A percentile compares a stretch with the other conserved stretches of the same genome.
These are phyloP conservation scores for Hibiscus trionum DNA, from an alignment of 345 rosid species.

Conservation along the genomic window DNA sequence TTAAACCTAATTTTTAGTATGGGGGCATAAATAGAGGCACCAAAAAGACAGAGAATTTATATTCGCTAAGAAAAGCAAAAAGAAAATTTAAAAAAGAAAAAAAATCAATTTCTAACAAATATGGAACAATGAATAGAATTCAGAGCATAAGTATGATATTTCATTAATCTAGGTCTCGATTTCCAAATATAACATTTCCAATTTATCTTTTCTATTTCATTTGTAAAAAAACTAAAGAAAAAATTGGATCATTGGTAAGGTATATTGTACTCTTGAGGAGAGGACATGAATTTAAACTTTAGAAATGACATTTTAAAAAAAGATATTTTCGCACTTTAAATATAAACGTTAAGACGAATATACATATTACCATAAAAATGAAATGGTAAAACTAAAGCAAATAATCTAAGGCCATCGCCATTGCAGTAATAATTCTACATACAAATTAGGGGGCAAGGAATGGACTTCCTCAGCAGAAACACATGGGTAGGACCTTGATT, in stretches of 20 bases:
- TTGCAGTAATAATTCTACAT: slow-evolving; percentile 1
- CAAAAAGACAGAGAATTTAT: too few relatives aligned
- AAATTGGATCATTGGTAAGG: neutral
- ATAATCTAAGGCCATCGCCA: slow-evolving; percentile 1
- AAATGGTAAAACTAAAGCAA: slow-evolving; percentile 8
- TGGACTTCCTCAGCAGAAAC: slow-evolving; percentile 26
- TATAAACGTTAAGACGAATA: too few relatives aligned
- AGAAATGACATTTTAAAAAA: neutral
- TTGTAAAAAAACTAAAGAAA: neutral
- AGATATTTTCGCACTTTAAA: too few relatives aligned
- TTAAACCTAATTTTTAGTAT: too few relatives aligned
- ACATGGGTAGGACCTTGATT: slow-evolving; percentile 32
- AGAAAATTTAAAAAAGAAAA: too few relatives aligned
- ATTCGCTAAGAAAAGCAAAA: too few relatives aligned
- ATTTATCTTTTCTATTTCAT: neutral
- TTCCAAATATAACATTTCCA: neutral
- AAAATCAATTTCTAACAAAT: too few relatives aligned
- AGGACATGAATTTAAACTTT: too few relatives aligned
- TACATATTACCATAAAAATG: neutral
- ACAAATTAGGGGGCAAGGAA: slow-evolving; percentile 16
- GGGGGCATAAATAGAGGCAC: too few relatives aligned
- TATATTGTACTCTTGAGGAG: too few relatives aligned
- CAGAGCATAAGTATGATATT: neutral
- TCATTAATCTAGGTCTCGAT: neutral
- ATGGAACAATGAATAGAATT: too few relatives aligned